Percentiles rank a stretch among this genome's conserved stretches.
phyloP scores from a whole-genome alignment of 2,329 filamentous ascomycete genomes.

The Alternaria metachromatica region DNA sequence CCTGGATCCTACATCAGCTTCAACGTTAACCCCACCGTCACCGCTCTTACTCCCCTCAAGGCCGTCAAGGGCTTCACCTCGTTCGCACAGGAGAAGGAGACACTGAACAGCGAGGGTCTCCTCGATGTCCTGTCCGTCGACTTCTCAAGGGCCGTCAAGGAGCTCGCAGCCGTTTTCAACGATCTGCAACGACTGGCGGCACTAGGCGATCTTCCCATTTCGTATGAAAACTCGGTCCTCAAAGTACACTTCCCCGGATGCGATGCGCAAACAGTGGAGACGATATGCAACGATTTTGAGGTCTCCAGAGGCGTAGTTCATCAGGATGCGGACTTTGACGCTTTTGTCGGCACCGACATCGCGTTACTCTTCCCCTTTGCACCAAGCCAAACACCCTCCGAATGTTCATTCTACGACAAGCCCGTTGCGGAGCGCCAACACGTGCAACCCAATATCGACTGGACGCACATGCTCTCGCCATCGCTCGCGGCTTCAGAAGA shows the following conservation, averaged over 20 bases:
- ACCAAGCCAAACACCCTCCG: constrained; percentile 62
- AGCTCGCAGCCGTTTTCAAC: constrained; percentile 77
- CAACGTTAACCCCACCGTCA: constrained; percentile 84
- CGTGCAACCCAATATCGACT: constrained; percentile 56
- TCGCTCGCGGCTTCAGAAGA: constrained; percentile 40
- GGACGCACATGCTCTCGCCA: constrained; percentile 64
- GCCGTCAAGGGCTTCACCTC: constrained; percentile 62
- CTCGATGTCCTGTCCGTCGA: constrained; percentile 85
- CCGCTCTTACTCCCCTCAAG: constrained; percentile 77
- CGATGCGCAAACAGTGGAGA: constrained; percentile 80
- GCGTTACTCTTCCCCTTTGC: constrained; percentile 88
- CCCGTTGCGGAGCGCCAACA: constrained; percentile 45
- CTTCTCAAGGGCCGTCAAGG: constrained; percentile 85
- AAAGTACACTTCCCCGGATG: constrained; percentile 91
- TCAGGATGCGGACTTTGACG: constrained; percentile 79
- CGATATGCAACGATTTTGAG: constrained; percentile 85
- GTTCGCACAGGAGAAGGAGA: constrained; percentile 54
- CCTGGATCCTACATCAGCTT: constrained; percentile 91
- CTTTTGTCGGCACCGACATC: constrained; percentile 70
- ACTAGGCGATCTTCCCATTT: constrained; percentile 83
- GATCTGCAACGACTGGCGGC: constrained; percentile 79
- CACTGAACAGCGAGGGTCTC: constrained; percentile 81
- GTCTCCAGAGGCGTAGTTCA: constrained; percentile 78
- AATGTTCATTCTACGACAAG: constrained; percentile 56
- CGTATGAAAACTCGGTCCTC: constrained; percentile 71